phyloP scores from a whole-genome alignment of 768 basidiomycete genomes.

The Boletus reticuloceps region DNA sequence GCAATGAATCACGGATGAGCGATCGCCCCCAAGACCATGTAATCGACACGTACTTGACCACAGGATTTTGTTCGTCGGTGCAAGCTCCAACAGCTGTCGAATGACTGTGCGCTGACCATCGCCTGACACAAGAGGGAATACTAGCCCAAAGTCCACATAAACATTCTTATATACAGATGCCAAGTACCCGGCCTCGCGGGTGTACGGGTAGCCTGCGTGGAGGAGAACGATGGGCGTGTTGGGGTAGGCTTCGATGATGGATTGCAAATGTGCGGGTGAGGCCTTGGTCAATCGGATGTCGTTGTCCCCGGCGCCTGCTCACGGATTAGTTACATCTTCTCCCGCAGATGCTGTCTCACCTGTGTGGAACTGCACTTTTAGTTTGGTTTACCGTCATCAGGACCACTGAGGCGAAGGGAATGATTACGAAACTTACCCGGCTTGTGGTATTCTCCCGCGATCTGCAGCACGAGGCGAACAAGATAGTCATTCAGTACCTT shows the following conservation, averaged over 20 bases:
- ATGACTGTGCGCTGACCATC: constrained; percentile 61
- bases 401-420: not conserved
- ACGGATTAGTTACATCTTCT: not conserved
- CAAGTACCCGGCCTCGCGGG: constrained; percentile 75
- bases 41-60: constrained; percentile 62
- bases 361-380: constrained; percentile 79
- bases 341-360: constrained; percentile 24
- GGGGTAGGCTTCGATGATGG: constrained; percentile 63
- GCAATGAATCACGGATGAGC: not conserved
- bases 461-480: constrained; percentile 50
- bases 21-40: not conserved
- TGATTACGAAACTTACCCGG: constrained; percentile 46
- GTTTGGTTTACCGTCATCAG: not conserved
- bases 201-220: constrained; percentile 77
- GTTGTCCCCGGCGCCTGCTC: constrained; percentile 61
- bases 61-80: constrained; percentile 75
- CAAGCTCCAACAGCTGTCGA: constrained; percentile 63
- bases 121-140: constrained; percentile 65
- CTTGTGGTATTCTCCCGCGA: constrained; percentile 52
- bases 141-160: constrained; percentile 77
- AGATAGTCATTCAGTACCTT: constrained; percentile 68
- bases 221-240: constrained; percentile 62
- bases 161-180: constrained; percentile 71
- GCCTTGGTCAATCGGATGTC: constrained; percentile 58
- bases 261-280: constrained; percentile 66